These are phyloP conservation scores for Trichophyton verrucosum DNA, from an alignment of 2,329 filamentous ascomycete species.

Conservation along the genomic window DNA sequence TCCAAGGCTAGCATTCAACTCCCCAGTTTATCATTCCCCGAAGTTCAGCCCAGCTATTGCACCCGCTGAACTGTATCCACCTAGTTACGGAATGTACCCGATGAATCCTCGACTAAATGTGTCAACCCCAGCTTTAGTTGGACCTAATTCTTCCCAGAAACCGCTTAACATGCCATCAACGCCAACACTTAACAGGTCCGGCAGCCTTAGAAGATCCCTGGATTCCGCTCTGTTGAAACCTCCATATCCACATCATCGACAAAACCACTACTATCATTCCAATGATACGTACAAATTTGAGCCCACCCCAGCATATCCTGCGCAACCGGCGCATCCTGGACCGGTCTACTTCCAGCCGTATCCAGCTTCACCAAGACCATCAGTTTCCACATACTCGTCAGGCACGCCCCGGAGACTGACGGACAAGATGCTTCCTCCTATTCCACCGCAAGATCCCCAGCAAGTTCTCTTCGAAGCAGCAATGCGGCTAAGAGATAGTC, in stretches of 20 bases:
- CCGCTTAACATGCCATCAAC: neutral
- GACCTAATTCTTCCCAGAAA: neutral
- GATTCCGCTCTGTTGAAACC: neutral
- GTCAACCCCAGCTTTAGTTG: neutral
- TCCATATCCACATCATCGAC: neutral
- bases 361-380: neutral
- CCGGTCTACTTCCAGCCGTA: neutral
- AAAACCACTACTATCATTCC: neutral
- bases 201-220: neutral
- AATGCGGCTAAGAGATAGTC: neutral
- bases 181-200: neutral
- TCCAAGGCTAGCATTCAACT: neutral
- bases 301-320: neutral
- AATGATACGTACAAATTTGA: neutral
- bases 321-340: neutral
- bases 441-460: neutral
- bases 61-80: neutral
- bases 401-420: neutral
- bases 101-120: neutral
- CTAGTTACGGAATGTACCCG: neutral
- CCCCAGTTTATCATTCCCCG: neutral
- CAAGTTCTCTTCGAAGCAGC: neutral
- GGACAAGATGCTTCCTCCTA: neutral
- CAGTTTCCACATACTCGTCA: neutral
- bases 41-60: neutral